phyloP scores from a whole-genome alignment of 257 asterid genomes.

The Capsicum rhomboideum region DNA sequence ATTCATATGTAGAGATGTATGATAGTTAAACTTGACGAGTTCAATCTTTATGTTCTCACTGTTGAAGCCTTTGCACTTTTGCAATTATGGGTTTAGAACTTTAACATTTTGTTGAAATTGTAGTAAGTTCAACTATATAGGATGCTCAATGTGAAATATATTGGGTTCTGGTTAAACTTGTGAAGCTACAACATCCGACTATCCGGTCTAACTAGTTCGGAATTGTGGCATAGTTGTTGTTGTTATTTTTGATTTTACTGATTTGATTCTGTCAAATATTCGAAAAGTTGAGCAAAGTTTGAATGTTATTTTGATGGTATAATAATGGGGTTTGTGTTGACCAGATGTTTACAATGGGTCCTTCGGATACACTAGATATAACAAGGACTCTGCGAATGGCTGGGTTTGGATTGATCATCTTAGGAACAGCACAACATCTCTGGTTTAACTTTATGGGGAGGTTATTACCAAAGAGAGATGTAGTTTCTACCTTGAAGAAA shows the following conservation, averaged over 20 bases:
- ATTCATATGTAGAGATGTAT: neutral
- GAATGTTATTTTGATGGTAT: neutral
- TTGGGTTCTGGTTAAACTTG: too few relatives aligned
- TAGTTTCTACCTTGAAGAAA: conserved; percentile 64
- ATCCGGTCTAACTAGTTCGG: neutral
- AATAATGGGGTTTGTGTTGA: conserved; percentile 3
- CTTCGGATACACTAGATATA: conserved; percentile 41
- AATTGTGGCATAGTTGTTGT: neutral
- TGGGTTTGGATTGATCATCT: conserved; percentile 58
- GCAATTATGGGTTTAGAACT: neutral
- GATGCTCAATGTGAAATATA: neutral
- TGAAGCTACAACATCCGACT: neutral
- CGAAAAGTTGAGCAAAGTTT: neutral
- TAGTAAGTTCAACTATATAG: neutral
- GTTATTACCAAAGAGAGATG: conserved; percentile 55
- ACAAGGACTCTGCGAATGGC: conserved; percentile 70
- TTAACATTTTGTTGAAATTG: neutral
- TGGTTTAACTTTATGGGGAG: conserved; percentile 72
- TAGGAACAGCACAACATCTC: conserved; percentile 71
- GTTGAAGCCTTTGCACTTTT: neutral
- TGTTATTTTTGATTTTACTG: neutral
- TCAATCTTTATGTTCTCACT: neutral
- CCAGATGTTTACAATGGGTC: conserved; percentile 56
- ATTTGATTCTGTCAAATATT: neutral
- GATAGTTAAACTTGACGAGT: neutral